phyloP scores from a whole-genome alignment of 2,329 filamentous ascomycete genomes.

The Fusarium sp. region DNA sequence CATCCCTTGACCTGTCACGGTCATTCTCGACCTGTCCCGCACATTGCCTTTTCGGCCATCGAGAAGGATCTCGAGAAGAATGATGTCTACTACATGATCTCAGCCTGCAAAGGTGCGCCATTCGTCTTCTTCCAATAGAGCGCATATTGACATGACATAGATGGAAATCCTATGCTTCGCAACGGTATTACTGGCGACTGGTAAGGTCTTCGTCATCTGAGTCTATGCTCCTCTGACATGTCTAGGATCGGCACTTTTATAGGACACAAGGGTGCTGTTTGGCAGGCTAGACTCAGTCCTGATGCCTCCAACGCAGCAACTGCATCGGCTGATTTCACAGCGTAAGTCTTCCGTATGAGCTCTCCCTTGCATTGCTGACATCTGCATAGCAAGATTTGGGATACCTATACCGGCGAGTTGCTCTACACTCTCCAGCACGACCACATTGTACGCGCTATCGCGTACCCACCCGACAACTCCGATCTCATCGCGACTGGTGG shows the following conservation, averaged over 20 bases:
- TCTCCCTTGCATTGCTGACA: slow-evolving; percentile 46
- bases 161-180: slow-evolving; percentile 98
- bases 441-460: slow-evolving; percentile 94
- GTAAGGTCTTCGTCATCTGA: slow-evolving; percentile 59
- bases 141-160: slow-evolving; percentile 59
- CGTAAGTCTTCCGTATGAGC: slow-evolving; percentile 65
- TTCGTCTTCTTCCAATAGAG: slow-evolving; percentile 21
- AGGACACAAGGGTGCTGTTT: slow-evolving; percentile 97
- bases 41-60: slow-evolving; percentile 90
- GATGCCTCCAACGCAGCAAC: slow-evolving; percentile 92
- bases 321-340: slow-evolving; percentile 94
- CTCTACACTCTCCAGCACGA: slow-evolving; percentile 89
- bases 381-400: slow-evolving; percentile 87
- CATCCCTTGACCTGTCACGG: slow-evolving; percentile 95
- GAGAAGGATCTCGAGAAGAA: slow-evolving; percentile 84
- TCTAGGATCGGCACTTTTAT: slow-evolving; percentile 95
- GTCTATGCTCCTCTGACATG: slow-evolving; percentile 31
- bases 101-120: slow-evolving; percentile 83
- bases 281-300: slow-evolving; percentile 91
- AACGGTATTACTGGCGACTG: slow-evolving; percentile 96
- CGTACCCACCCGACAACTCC: slow-evolving; percentile 84
- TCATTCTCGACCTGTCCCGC: slow-evolving; percentile 91
- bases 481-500: slow-evolving; percentile 94
- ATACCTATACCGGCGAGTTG: slow-evolving; percentile 92
- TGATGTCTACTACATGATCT: slow-evolving; percentile 91